Evolutionary conservation across 2,329 filamentous ascomycete species (phyloP), one percentile per base, ranked within the genome.

Genomic region (Davidsoniella australis): DNA sequence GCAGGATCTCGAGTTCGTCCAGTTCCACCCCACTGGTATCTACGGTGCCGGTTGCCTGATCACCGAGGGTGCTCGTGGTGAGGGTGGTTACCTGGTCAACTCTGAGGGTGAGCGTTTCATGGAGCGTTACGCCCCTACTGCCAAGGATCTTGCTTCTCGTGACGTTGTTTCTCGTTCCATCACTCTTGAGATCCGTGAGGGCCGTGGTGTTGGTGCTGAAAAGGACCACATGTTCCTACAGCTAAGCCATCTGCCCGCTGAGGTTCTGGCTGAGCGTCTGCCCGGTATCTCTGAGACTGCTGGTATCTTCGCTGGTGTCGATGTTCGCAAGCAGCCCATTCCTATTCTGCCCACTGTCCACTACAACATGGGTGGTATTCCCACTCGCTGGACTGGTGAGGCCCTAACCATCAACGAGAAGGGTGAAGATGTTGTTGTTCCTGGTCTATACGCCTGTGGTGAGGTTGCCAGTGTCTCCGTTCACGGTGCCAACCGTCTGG

Each of bases 301-400:
- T 48, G 87, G 85, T 58, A 96, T 96, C 61, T 98, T 98, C 68
- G 76, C 89, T 53, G 89, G 91, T 69, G 88, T 98, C 59, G 91
- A 98, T 65, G 89, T 98, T 58, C 82, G 80, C 62, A 95, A 94
- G 73, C 85, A 95, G 69, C 89, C 89, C 56, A 96, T 96, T 58
- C 89, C 89, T 54, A 89, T 96, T 57, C 75, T 96, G 55, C 89
- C 89, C 52, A 96, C 89, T 41, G 89, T 95, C 57, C 88, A 98
- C 75, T 98, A 98, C 77, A 95, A 95, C 76, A 98, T 96, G 91
- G 89, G 89, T 68, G 89, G 91, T 75, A 95, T 98, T 58, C 89
- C 89, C 47, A 96, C 91, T 57, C 86, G 85, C 62, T 96, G 94
- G 75, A 95, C 86, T 55, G 89, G 91, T 66, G 87, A 98, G 70